Conservation (phyloP, 2,329 filamentous ascomycete species). For the Xylaria polymorpha region DNA sequence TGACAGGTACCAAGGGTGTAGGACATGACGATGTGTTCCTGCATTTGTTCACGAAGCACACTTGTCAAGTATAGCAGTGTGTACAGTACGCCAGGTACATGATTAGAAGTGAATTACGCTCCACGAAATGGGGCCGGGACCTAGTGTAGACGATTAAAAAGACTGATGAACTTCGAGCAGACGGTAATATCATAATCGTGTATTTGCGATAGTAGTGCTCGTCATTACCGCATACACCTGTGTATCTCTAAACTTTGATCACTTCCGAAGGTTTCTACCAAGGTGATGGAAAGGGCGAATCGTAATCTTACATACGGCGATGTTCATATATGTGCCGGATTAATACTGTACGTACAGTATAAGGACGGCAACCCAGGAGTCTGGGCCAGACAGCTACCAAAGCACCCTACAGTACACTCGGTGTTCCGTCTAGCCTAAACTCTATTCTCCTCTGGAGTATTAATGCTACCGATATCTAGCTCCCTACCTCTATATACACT, state of each 20-base stretch:
- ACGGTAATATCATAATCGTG: not conserved
- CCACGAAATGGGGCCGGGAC: too few species aligned
- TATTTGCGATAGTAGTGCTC: not conserved
- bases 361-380: not conserved
- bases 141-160: not conserved
- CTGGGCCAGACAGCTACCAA: not conserved
- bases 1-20: conserved; percentile 18
- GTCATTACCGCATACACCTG: not conserved
- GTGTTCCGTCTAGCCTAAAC: not conserved
- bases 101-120: conserved; percentile 8
- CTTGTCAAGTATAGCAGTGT: not conserved
- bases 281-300: not conserved
- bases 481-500: too few species aligned
- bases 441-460: conserved; percentile 2
- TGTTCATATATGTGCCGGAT: not conserved
- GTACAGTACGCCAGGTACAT: conserved; percentile 13
- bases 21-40: conserved; percentile 29
- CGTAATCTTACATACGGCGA: not conserved
- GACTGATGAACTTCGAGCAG: conserved; percentile 1
- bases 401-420: not conserved
- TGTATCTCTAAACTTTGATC: not conserved
- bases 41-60: conserved; percentile 14
- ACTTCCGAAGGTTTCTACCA: not conserved
- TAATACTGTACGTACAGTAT: not conserved
- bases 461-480: not conserved